These are phyloP conservation scores for Schizophyllum amplum DNA, from an alignment of 1,284 basidiomycete genomes.

Conservation along the genomic window DNA sequence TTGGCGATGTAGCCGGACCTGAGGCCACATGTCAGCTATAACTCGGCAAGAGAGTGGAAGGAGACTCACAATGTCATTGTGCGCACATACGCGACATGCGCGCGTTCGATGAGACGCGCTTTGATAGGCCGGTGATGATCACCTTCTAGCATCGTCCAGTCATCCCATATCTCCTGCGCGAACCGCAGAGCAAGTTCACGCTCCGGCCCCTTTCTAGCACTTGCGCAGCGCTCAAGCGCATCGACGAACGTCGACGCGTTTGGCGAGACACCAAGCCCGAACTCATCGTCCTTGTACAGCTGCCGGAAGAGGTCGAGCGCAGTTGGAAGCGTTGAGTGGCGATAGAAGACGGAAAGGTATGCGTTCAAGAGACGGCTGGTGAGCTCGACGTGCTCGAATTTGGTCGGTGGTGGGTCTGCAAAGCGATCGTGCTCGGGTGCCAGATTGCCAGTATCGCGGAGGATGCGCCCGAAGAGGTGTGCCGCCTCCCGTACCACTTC, in stretches of 20 bases:
- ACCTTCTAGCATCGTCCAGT: conserved; percentile 42
- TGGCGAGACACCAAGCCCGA: conserved; percentile 26
- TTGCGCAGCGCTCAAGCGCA: conserved; percentile 60
- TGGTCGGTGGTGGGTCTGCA: conserved; percentile 7
- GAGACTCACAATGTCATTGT: conserved; percentile 47
- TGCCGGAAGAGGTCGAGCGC: conserved; percentile 39
- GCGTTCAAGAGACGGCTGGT: conserved; percentile 69
- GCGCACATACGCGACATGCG: conserved; percentile 58
- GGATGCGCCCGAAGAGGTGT: conserved; percentile 62
- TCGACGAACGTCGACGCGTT: conserved; percentile 56
- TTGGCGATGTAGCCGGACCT: conserved; percentile 45
- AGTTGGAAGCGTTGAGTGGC: conserved; percentile 46
- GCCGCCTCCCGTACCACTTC: conserved; percentile 73
- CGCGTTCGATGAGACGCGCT: conserved; percentile 54
- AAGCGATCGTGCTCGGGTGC: neutral
- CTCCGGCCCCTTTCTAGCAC: conserved; percentile 36
- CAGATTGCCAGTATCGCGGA: conserved; percentile 36
- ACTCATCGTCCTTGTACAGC: conserved; percentile 30
- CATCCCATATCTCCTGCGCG: conserved; percentile 49
- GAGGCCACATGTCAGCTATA: conserved; percentile 1
- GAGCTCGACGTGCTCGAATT: conserved; percentile 54
- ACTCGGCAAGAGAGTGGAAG: neutral
- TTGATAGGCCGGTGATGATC: conserved; percentile 14
- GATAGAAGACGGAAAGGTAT: conserved; percentile 74
- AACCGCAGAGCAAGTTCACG: conserved; percentile 37